These are phyloP conservation scores for Aspergillus nomiae DNA, from an alignment of 2,329 filamentous ascomycete species.

Conservation along the genomic window DNA sequence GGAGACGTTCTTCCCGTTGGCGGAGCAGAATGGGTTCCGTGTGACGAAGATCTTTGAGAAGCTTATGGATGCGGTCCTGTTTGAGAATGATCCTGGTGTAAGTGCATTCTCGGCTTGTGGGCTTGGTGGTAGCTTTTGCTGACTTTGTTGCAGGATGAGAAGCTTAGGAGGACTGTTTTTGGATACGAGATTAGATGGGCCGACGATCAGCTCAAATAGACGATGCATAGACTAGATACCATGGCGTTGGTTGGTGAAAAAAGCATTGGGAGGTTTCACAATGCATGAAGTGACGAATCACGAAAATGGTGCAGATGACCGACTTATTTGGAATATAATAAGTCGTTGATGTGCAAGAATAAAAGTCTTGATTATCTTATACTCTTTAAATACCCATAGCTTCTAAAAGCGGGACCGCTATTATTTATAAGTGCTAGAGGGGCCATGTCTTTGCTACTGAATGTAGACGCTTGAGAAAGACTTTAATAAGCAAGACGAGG, in stretches of 20 bases:
- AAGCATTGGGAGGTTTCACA: neutral
- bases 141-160: constrained; percentile 61
- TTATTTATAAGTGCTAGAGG: neutral
- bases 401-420: neutral
- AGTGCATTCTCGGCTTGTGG: constrained; percentile 27
- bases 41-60: constrained; percentile 82
- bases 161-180: constrained; percentile 78
- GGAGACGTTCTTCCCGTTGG: constrained; percentile 80
- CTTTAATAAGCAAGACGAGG: too few relatives aligned
- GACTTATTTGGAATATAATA: neutral
- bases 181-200: constrained; percentile 73
- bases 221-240: neutral
- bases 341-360: neutral
- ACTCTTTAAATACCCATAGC: neutral
- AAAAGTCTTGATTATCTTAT: neutral
- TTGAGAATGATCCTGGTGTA: constrained; percentile 81
- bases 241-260: neutral
- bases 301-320: neutral
- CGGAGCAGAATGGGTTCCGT: constrained; percentile 67
- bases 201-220: constrained; percentile 30
- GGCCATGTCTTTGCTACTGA: too few relatives aligned
- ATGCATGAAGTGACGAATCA: neutral
- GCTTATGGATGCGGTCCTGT: constrained; percentile 82
- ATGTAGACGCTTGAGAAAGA: too few relatives aligned
- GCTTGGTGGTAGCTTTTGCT: constrained; percentile 10